Evolutionary conservation across 257 asterid genomes (phyloP), one percentile per base, ranked within the genome.

Genomic region (Verbena officinalis): DNA sequence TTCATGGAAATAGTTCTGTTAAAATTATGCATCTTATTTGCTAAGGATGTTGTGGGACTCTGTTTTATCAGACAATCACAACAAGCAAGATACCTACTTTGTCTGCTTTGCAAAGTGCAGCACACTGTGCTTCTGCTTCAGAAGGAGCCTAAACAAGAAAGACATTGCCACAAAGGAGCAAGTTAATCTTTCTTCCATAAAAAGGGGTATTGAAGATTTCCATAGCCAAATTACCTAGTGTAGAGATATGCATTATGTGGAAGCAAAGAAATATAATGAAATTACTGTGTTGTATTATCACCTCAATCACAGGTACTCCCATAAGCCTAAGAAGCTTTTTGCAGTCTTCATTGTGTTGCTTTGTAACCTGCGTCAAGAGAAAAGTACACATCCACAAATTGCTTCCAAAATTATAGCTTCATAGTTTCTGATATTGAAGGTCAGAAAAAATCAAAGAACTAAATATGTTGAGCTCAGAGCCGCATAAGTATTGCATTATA

Each of bases 281-380:
- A 11, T 51, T 36, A 70, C 49, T 55, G 67, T 11, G 6, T 16
- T 65, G 67, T n/a, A n/a, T n/a, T n/a, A 65, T 79, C 85, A 89
- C 97, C 99, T 94, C 99, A 63, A 94, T 77, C 62, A 88, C 95
- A 11, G 99, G 99, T 60, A 94, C 96, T 62, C 99, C 99, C 99
- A 94, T 94, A 53, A 94, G 92, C 78, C 82, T 77, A 51, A 94
- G 96, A 77, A 94, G 97, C 56, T 76, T 94, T 69, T 79, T 90
- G 92, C 99, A 94, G 73, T 94, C 99, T 6, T 90, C 97, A 27
- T 94, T 90, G 81, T 94, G 99, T 73, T 94, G 96, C 72, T 70
- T 71, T 7, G 97, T 94, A 30, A 94, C 97, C 98, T 91, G 80
- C 65, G 74, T 51, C 69, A 65, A 39, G 62, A 21, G 64, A 67